These are phyloP conservation scores for Yamadazyma jaroonii DNA, from an alignment of 1,139 yeast species.

Conservation along the genomic window DNA sequence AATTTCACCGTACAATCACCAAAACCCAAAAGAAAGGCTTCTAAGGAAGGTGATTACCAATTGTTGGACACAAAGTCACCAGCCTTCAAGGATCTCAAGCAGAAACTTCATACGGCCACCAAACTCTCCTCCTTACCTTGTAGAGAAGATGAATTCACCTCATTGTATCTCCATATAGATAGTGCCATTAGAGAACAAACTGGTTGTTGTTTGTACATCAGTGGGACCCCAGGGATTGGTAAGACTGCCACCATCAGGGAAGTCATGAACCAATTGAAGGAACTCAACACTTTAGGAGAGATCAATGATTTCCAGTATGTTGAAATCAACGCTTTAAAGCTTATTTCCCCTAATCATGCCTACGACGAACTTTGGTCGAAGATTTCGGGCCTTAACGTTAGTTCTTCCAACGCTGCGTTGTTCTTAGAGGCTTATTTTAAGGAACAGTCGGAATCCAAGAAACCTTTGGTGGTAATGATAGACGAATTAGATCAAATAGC, in stretches of 20 bases:
- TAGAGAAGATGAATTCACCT: slow-evolving; percentile 81
- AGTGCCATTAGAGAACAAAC: slow-evolving; percentile 67
- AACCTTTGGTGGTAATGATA: slow-evolving; percentile 72
- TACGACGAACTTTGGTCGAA: slow-evolving; percentile 82
- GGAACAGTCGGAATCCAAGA: slow-evolving; percentile 23
- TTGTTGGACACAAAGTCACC: slow-evolving; percentile 28
- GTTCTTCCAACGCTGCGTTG: slow-evolving; percentile 59
- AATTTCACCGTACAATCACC: slow-evolving; percentile 5
- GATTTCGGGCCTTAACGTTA: slow-evolving; percentile 59
- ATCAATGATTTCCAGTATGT: slow-evolving; percentile 63
- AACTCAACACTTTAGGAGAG: slow-evolving; percentile 42
- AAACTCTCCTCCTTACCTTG: slow-evolving; percentile 74
- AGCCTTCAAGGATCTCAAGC: slow-evolving; percentile 55
- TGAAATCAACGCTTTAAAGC: slow-evolving; percentile 88
- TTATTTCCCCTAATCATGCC: slow-evolving; percentile 80
- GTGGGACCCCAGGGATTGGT: slow-evolving; percentile 99
- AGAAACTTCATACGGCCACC: slow-evolving; percentile 62
- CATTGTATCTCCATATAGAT: slow-evolving; percentile 69
- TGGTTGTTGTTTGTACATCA: slow-evolving; percentile 84
- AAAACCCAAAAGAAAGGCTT: slow-evolving; percentile 6
- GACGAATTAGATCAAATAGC: slow-evolving; percentile 95
- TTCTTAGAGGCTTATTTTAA: slow-evolving; percentile 39
- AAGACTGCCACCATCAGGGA: slow-evolving; percentile 93
- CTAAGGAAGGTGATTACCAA: slow-evolving; percentile 10
- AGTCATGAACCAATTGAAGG: slow-evolving; percentile 66